A percentile compares a stretch with the other conserved stretches of the same genome.
phyloP scores from a whole-genome alignment of 2,329 filamentous ascomycete species.

The Phaeosphaeriaceae sp. region DNA sequence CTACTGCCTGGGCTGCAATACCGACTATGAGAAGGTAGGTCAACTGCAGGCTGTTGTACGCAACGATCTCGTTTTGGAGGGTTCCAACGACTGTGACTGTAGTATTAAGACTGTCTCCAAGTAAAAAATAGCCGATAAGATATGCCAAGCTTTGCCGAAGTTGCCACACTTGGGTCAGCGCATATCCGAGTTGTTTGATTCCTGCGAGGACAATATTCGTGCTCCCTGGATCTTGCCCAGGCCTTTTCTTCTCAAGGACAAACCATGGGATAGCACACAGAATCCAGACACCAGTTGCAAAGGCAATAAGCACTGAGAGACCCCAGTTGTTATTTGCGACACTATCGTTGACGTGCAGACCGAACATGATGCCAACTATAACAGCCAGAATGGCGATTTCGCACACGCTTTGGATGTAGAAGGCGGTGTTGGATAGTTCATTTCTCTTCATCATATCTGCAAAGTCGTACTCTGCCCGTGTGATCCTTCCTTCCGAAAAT shows the following conservation, averaged over 20 bases:
- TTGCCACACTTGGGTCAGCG: slow-evolving; percentile 65
- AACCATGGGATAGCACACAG: slow-evolving; percentile 72
- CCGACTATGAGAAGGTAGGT: slow-evolving; percentile 72
- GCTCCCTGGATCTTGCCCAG: slow-evolving; percentile 61
- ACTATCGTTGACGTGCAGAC: slow-evolving; percentile 64
- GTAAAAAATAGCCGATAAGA: slow-evolving; percentile 67
- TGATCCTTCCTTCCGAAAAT: slow-evolving; percentile 57
- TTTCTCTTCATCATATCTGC: slow-evolving; percentile 62
- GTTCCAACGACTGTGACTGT: slow-evolving; percentile 72
- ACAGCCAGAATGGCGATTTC: slow-evolving; percentile 57
- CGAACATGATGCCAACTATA: slow-evolving; percentile 56
- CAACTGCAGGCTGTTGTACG: slow-evolving; percentile 68
- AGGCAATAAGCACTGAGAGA: slow-evolving; percentile 68
- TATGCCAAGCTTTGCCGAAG: slow-evolving; percentile 71
- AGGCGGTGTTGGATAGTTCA: slow-evolving; percentile 67
- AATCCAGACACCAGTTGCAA: slow-evolving; percentile 69
- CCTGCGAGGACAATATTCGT: slow-evolving; percentile 63
- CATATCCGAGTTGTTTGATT: slow-evolving; percentile 64
- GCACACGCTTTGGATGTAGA: slow-evolving; percentile 67
- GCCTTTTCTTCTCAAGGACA: slow-evolving; percentile 66
- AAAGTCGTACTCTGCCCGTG: slow-evolving; percentile 64
- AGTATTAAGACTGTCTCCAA: slow-evolving; percentile 74
- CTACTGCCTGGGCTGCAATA: slow-evolving; percentile 66
- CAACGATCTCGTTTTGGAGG: slow-evolving; percentile 68
- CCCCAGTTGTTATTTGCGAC: slow-evolving; percentile 70